Base-by-base conservation (phyloP, 1,139 yeast species). In the Nadsonia starkeyi-henricii region DNA sequence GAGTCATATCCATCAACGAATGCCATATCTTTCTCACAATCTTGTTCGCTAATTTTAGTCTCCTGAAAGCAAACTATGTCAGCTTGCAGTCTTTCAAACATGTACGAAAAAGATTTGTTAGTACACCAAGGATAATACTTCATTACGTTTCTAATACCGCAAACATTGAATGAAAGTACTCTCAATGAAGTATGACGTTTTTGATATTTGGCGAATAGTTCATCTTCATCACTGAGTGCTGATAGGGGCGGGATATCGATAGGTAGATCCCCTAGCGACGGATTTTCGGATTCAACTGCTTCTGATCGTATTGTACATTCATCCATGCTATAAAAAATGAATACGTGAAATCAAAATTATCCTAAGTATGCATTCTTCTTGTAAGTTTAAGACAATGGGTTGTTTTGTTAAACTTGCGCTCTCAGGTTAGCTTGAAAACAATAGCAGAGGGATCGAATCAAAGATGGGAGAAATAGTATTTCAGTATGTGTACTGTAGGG, bases 41-140 rank as follows among this genome's bases (percentile, higher is more conserved):
- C 75, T 13, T 65, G 66, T 21, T 69, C 69, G 50, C 77, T 79
- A n/a, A 80, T 62, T 61, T 89, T 89, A 44, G 89, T 72, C 62
- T 91, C 98, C 60, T 91, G 97, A 20, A 91, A 70, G 5, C 95
- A 75, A 17, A 89, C 68, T 17, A 91, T 69, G 61, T 91, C 97
- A 0, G 82, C 86, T n/a, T 74, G 59, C 52, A 91, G 65, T 41
- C 66, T 59, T 5, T 66, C 62, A 54, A 88, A 81, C 59, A 82
- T 70, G 21, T 62, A 47, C 45, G 67, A 67, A 48, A 79, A 70
- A 9, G 75, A 71, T 20, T 71, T 67, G 50, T 73, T 66, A 36
- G 70, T 66, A 51, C 77, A 79, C 91, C 95, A 89, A 1, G 96
- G 96, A 54, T 79, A 76, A 59, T 85, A 86, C 58, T 84, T 81